Conservation (phyloP, 257 asterid species). For the Hygrophila difformis region DNA sequence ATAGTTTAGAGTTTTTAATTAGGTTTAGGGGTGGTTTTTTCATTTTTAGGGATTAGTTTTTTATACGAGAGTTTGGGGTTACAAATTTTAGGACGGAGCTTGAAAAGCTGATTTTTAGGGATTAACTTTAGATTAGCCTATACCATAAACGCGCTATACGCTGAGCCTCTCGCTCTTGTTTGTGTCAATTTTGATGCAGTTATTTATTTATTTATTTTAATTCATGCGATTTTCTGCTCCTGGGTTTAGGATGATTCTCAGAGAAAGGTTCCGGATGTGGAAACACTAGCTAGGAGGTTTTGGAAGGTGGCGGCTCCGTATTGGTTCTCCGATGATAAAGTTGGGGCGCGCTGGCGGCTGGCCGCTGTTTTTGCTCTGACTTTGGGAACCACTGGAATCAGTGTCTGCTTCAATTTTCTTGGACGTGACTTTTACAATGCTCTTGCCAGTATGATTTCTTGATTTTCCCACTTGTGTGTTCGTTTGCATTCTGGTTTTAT, state of each 20-base stretch:
- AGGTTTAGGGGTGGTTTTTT: too few relatives aligned
- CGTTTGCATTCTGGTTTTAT: conserved; percentile 3
- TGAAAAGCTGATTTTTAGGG: too few relatives aligned
- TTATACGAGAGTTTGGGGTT: too few relatives aligned
- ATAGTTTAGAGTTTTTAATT: too few relatives aligned
- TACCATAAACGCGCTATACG: too few relatives aligned
- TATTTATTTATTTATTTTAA: too few relatives aligned
- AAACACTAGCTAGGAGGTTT: conserved; percentile 46
- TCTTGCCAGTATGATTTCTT: conserved; percentile 63
- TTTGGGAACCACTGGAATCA: conserved; percentile 86
- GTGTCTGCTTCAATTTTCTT: conserved; percentile 82
- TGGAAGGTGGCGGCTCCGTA: conserved; percentile 91
- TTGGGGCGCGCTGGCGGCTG: conserved; percentile 56
- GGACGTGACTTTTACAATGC: conserved; percentile 93
- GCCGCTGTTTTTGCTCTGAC: conserved; percentile 86
- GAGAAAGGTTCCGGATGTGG: conserved; percentile 39
- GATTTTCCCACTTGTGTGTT: neutral
- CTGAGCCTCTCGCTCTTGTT: neutral
- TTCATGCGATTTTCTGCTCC: neutral
- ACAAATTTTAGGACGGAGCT: too few relatives aligned
- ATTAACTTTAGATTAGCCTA: too few relatives aligned
- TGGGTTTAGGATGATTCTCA: conserved; percentile 25
- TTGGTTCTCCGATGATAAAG: conserved; percentile 82
- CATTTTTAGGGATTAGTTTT: too few relatives aligned
- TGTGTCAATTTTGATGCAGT: neutral